Base-by-base conservation (phyloP, 2,329 filamentous ascomycete species). In the Hymenoscyphus occultus region DNA sequence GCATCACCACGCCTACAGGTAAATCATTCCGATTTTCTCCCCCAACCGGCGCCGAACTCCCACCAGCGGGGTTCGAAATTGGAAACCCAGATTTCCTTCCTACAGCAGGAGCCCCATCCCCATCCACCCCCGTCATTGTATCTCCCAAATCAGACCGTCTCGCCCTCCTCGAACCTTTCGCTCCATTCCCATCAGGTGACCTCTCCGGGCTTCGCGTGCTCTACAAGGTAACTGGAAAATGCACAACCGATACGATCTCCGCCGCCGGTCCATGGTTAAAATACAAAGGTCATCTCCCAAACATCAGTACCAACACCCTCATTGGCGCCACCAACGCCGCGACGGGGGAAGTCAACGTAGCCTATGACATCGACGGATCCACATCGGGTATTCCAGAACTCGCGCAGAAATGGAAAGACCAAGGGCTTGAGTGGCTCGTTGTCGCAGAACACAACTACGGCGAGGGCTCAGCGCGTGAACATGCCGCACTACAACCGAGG, bases 361-460 rank as follows among this genome's bases (percentile, higher is more conserved):
- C 94, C 5, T 95, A 96, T 80, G 95, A 99, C 77, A 80, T 90
- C 65, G 89, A 93, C 76, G 92, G 92, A 73, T 84, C 83, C 65
- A 82, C 81, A 74, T 84, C 87, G 73, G 89, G 91, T 39, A 97
- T 98, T 75, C 94, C 94, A 3, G 92, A 95, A 68, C 87, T 99
- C 13, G 95, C 90, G 1, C 86, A 87, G 76, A 84, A 86, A 70
- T 99, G 94, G 94, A 92, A 92, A 77, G 82, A 85, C 28, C 81
- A 87, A 69, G 86, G 85, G 9, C 86, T 86, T 71, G 86, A 90
- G 68, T 99, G 95, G 95, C 85, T 98, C 64, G 93, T 98, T 13
- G 91, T 99, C 35, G 95, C 94, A 19, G 95, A 99, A 81, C 92
- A 96, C 80, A 99, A 99, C 84, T 97, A 97, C 80, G 93, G 93